Conservation (phyloP, 371 early-diverging fungal species). For the Blakeslea trispora region DNA sequence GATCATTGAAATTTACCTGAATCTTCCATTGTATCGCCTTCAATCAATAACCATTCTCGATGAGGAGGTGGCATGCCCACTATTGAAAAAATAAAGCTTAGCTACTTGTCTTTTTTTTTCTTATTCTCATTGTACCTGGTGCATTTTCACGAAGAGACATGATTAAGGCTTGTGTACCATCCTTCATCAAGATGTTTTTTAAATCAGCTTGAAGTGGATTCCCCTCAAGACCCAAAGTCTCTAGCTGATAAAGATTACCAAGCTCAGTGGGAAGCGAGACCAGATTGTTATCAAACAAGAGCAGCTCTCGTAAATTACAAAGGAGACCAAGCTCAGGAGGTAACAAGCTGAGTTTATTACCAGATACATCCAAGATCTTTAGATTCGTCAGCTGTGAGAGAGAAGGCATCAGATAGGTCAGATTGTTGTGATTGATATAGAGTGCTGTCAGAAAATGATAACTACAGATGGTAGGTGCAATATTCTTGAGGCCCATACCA, state of each 20-base stretch:
- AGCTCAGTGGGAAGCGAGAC: conserved; percentile 89
- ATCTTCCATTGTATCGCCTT: conserved; percentile 39
- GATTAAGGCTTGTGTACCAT: conserved; percentile 87
- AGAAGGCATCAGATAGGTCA: conserved; percentile 75
- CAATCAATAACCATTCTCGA: conserved; percentile 89
- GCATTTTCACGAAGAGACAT: conserved; percentile 91
- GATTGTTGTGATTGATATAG: conserved; percentile 93
- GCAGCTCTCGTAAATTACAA: conserved; percentile 80
- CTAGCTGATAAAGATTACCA: conserved; percentile 91
- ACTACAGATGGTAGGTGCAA: conserved; percentile 71
- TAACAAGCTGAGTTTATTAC: conserved; percentile 85
- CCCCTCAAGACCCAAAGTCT: conserved; percentile 94
- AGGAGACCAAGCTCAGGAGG: conserved; percentile 94
- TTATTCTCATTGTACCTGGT: conserved; percentile 57
- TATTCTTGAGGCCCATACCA: conserved; percentile 87
- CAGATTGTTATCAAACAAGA: conserved; percentile 93
- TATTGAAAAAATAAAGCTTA: conserved; percentile 27
- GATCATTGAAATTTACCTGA: conserved; percentile 25
- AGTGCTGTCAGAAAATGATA: conserved; percentile 88
- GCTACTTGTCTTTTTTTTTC: background rate
- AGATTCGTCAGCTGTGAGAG: conserved; percentile 70
- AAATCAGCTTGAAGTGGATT: conserved; percentile 94
- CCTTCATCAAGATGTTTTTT: conserved; percentile 78
- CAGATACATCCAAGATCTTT: conserved; percentile 81
- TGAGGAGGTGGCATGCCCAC: conserved; percentile 86